Evolutionary conservation across 2,329 filamentous ascomycete genomes (phyloP), one percentile per base, ranked within the genome.

Genomic region (Kalmusia sp.): DNA sequence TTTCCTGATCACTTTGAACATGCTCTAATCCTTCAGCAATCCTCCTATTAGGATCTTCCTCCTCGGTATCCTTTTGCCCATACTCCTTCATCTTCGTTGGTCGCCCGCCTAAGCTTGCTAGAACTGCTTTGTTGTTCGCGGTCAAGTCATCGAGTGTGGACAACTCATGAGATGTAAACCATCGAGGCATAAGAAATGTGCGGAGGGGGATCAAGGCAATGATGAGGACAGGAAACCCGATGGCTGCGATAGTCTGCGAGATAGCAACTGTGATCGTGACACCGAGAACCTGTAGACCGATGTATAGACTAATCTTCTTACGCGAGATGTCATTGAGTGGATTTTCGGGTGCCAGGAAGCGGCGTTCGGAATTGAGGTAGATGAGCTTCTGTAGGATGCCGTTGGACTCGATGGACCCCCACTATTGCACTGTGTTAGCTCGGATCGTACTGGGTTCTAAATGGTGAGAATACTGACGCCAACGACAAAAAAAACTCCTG

Each of bases 161-260:
- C 8, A 84, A 66, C 56, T 84, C 81, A 4, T 76, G 62, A 22
- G 73, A 66, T 0, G 70, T 72, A 61, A 85, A 84, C 71, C 80
- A 80, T 22, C 70, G 70, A 1, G 82, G 82, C 54, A 84, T 68
- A 0, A 80, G 41, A 30, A 76, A 69, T 55, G 76, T 80, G n/a
- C 82, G 74, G 2, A 84, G 58, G 1, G 82, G 82, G n/a, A 85
- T 84, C 3, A 85, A 68, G 2, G 78, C 74, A 37, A 80, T 79
- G 57, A 85, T 84, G 37, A 85, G 71, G 15, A 85, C 75, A 0
- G 83, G 83, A 57, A 85, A 85, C 0, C 81, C 80, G 25, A 85
- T 82, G 0, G 82, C 83, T 1, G 80, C 83, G 11, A 85, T 80
- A 0, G 82, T 85, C 61, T 85, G 81, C 0, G 81, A 83, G 40